Base-by-base conservation (phyloP, 352 stramenopile genomes). In the Phytophthora pluvialis region DNA sequence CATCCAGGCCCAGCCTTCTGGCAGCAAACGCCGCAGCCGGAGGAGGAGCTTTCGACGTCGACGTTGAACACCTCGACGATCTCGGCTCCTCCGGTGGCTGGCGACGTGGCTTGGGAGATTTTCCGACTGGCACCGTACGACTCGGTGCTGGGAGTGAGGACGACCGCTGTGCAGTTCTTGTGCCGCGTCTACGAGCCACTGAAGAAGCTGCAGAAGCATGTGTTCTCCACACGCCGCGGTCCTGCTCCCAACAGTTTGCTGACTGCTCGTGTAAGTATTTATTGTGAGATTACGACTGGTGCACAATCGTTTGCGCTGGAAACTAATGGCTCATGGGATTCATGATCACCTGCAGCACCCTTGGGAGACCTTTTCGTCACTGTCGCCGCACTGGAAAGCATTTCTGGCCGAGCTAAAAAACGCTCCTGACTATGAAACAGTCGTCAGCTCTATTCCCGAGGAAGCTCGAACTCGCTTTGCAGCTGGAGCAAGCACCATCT, bases 351-450 rank as follows among this genome's bases (percentile, higher is more conserved):
- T 32, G 42, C 12, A 95, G 87, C 87, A 95, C 49, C 87, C 86
- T 6, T 95, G 87, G 87, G 87, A 95, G 44, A 93, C 83, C n/a
- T 90, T 95, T 60, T 91, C 84, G 28, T 60, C 81, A 3, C 71
- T 92, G 3, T 91, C 82, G 4, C 72, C 72, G 7, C 83, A 93
- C 48, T 95, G 85, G 87, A 77, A 82, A 49, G 45, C 42, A 5
- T 71, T 77, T 5, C 57, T 95, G 4, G 53, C 58, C 3, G 36
- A 65, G 3, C 29, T 93, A 21, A 94, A 91, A 62, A 65, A 52
- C 15, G 60, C 66, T 4, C 26, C 61, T 6, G 79, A 86, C 45
- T 95, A 91, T 36, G 44, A 67, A 0, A 28, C 62, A 21, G 65
- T 93, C 13, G 67, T 84, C 3, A 54, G 50, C 9, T 47, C 66